These are phyloP conservation scores for Amylostereum areolatum DNA, from an alignment of 1,284 basidiomycete genomes.

Conservation along the genomic window DNA sequence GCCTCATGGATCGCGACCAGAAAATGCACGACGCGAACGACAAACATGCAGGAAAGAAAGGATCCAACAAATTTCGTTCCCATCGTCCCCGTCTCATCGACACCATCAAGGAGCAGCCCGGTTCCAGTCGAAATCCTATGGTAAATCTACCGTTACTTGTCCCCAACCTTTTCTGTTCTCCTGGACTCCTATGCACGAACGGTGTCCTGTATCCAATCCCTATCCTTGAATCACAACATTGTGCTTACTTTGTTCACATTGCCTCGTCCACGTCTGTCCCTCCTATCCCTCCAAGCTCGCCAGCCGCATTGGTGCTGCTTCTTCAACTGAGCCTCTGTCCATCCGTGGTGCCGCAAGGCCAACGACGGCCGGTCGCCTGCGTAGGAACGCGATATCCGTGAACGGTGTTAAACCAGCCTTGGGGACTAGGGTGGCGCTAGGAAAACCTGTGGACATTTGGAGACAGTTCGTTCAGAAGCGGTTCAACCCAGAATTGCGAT, in stretches of 20 bases:
- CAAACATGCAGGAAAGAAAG: slow-evolving; percentile 65
- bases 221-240: slow-evolving; percentile 26
- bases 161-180: slow-evolving; percentile 18
- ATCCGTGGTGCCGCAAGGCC: slow-evolving; percentile 51
- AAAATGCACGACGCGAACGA: slow-evolving; percentile 65
- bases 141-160: slow-evolving; percentile 52
- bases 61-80: slow-evolving; percentile 48
- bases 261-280: slow-evolving; percentile 23
- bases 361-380: slow-evolving; percentile 41
- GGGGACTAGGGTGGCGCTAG: slow-evolving; percentile 12
- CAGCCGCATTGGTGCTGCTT: slow-evolving; percentile 23
- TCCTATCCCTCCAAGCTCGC: slow-evolving; percentile 22
- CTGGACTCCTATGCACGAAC: slow-evolving; percentile 19
- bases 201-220: slow-evolving; percentile 26
- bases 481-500: slow-evolving; percentile 62
- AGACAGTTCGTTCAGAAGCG: slow-evolving; percentile 63
- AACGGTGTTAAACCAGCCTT: slow-evolving; percentile 13
- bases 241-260: slow-evolving; percentile 36
- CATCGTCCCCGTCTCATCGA: slow-evolving; percentile 57
- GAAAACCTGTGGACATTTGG: slow-evolving; percentile 56
- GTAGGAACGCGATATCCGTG: slow-evolving; percentile 48
- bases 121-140: slow-evolving; percentile 44
- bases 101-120: slow-evolving; percentile 46
- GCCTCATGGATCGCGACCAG: slow-evolving; percentile 67
- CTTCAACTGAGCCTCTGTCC: slow-evolving; percentile 39